phyloP scores from a whole-genome alignment of 176 grass and related monocot species.

The Carex cristatella region DNA sequence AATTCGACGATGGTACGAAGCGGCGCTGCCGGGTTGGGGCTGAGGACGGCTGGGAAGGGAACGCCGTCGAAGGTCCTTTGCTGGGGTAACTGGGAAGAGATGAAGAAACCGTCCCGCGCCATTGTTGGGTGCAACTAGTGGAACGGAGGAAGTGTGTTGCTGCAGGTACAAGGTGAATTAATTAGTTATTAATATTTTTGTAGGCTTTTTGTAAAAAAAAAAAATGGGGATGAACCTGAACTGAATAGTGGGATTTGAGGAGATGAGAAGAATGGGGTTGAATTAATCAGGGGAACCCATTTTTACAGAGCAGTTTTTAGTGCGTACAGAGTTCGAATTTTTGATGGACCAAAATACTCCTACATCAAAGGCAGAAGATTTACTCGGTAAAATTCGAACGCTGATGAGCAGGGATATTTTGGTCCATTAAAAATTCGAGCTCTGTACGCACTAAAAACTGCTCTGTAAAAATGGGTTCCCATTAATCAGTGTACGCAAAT shows the following conservation, averaged over 20 bases:
- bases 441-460: no score
- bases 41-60: constrained; percentile 66
- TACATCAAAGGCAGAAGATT: no score
- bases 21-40: neutral
- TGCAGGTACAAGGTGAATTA: neutral
- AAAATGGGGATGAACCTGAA: neutral
- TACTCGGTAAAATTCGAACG: no score
- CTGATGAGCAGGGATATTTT: no score
- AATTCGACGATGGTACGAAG: constrained; percentile 23
- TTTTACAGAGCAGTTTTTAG: no score
- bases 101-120: constrained; percentile 25
- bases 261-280: no score
- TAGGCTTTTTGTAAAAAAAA: neutral
- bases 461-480: no score
- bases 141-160: neutral
- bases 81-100: constrained; percentile 38
- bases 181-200: neutral
- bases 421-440: no score
- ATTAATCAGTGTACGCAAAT: no score
- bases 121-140: neutral
- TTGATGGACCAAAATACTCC: no score
- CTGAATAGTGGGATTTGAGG: neutral
- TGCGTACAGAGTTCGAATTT: no score
- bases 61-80: constrained; percentile 57
- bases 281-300: no score